Percentiles rank a stretch among this genome's conserved stretches.
phyloP scores from a whole-genome alignment of 2,329 filamentous ascomycete genomes.

The Gyromitra esculenta region DNA sequence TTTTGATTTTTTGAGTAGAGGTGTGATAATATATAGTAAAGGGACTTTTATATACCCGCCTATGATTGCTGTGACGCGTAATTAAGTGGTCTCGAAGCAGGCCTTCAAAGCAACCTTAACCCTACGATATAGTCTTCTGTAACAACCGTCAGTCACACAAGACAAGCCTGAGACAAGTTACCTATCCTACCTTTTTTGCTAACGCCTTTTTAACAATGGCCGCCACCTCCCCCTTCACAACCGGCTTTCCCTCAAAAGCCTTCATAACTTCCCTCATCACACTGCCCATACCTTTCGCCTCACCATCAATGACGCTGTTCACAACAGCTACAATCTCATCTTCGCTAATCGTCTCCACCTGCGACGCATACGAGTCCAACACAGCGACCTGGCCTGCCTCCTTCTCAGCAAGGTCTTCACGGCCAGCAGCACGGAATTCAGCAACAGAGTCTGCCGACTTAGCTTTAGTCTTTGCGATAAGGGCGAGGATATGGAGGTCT shows the following conservation, averaged over 20 bases:
- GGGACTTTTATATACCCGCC: slow-evolving; percentile 12
- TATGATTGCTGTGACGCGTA: background rate
- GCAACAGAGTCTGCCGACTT: slow-evolving; percentile 68
- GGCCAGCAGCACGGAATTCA: slow-evolving; percentile 72
- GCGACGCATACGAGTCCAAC: slow-evolving; percentile 64
- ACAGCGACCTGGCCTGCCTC: slow-evolving; percentile 74
- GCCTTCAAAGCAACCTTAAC: background rate
- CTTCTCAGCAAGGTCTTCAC: slow-evolving; percentile 75
- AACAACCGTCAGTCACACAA: background rate
- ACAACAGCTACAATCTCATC: slow-evolving; percentile 70
- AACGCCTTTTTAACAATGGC: slow-evolving; percentile 69
- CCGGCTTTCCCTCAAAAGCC: slow-evolving; percentile 67
- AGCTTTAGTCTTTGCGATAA: slow-evolving; percentile 73
- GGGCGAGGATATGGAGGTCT: slow-evolving; percentile 73
- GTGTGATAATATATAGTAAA: background rate
- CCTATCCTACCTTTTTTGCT: slow-evolving; percentile 25
- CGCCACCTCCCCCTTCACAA: slow-evolving; percentile 71
- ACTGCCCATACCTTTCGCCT: slow-evolving; percentile 67
- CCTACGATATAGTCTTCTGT: background rate
- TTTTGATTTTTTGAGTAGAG: slow-evolving; percentile 16
- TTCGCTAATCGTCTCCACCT: slow-evolving; percentile 69
- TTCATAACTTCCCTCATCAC: slow-evolving; percentile 71
- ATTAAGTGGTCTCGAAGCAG: background rate
- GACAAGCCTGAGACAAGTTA: background rate
- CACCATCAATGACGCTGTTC: slow-evolving; percentile 65